phyloP scores from a whole-genome alignment of 1,284 basidiomycete genomes.

The Tylopilus sp. region DNA sequence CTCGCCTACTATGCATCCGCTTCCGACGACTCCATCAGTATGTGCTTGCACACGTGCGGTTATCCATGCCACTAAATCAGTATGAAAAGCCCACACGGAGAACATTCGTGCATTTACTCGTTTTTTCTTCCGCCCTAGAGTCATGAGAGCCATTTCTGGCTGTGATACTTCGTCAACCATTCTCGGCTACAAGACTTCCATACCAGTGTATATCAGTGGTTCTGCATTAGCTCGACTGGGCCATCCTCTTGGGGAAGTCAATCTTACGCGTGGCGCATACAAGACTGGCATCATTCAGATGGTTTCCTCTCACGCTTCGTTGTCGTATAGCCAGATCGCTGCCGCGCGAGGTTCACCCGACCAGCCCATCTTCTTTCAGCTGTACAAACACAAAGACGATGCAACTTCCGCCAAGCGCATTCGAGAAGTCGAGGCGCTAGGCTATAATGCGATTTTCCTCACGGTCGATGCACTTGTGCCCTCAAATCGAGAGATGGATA shows the following conservation, averaged over 20 bases:
- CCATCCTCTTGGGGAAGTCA: slow-evolving; percentile 82
- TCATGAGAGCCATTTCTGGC: slow-evolving; percentile 66
- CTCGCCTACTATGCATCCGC: slow-evolving; percentile 81
- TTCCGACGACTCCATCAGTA: slow-evolving; percentile 78
- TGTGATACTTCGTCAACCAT: slow-evolving; percentile 77
- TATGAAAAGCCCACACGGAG: slow-evolving; percentile 50
- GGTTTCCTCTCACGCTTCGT: slow-evolving; percentile 84
- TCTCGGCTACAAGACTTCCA: slow-evolving; percentile 67
- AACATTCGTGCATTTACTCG: slow-evolving; percentile 74
- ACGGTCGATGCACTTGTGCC: slow-evolving; percentile 88
- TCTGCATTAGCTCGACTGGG: slow-evolving; percentile 89
- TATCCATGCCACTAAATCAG: slow-evolving; percentile 1
- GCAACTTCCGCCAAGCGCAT: slow-evolving; percentile 68
- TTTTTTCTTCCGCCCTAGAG: slow-evolving; percentile 79
- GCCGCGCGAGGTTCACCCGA: slow-evolving; percentile 49
- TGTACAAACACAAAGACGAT: slow-evolving; percentile 83
- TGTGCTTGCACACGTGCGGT: slow-evolving; percentile 27
- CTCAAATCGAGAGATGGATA: slow-evolving; percentile 83
- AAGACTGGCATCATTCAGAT: slow-evolving; percentile 78
- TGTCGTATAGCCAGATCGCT: slow-evolving; percentile 72
- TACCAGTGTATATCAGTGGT: slow-evolving; percentile 83
- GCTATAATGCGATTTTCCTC: slow-evolving; percentile 84
- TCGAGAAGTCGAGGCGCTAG: slow-evolving; percentile 63
- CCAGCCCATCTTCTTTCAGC: slow-evolving; percentile 79
- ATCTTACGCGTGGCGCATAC: slow-evolving; percentile 76